Base-by-base conservation (phyloP, 306 rosid species). In the Prosopis cineraria region DNA sequence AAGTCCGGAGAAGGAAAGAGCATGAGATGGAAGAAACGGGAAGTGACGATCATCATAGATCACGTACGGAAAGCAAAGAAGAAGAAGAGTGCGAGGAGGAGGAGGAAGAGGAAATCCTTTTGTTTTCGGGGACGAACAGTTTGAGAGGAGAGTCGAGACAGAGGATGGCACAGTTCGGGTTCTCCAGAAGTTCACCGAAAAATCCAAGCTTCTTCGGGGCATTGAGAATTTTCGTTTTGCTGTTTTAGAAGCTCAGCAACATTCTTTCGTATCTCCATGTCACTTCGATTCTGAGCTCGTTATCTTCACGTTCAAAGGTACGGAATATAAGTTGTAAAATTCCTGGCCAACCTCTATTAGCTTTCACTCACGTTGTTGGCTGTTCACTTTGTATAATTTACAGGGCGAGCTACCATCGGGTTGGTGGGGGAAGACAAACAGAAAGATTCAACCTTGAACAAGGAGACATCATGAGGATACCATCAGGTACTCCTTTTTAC, bases 231-330 rank as follows among this genome's bases (percentile, higher is more conserved):
- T 47, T 48, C 84, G 91, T 24, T 67, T 94, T 45, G 87, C 83
- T 16, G 55, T 79, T 71, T 71, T 90, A 30, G 86, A 84, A 81
- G 88, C 91, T 6, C 79, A 76, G 3, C 86, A 79, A 36, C 75
- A 30, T 7, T 65, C 93, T 8, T 93, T 91, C 66, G 52, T 87
- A 0, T 24, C 87, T 33, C 97, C 96, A 4, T 45, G 47, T 24
- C 93, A 91, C 83, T 75, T 80, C 27, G 93, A 91, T 68, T 88
- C 94, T 7, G 94, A 93, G 6, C 29, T 17, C 9, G 36, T 93
- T 43, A 13, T 87, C 52, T 83, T 91, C 69, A 83, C 79, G 17
- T 78, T 83, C 2, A 76, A 77, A 11, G 98, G 98, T 86, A 52
- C 30, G 7, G 11, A 53, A 24, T n/a, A 47, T 10, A 58, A 58